Conservation (phyloP, 2,329 filamentous ascomycete species). For the Colletotrichum camelliae region DNA sequence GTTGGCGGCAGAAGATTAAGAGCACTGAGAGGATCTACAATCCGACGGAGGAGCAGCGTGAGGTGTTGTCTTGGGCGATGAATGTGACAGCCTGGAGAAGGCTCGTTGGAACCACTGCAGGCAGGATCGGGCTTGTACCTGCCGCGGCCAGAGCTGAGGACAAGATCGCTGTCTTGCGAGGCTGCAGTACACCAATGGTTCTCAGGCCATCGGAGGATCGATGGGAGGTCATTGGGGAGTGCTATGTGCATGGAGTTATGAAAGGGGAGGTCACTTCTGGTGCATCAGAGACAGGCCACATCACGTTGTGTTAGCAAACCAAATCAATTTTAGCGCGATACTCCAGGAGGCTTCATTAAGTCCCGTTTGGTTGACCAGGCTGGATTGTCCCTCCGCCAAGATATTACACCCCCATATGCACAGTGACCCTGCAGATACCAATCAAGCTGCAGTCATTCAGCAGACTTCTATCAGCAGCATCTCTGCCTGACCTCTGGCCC, state of each 20-base stretch:
- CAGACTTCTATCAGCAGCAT: too few relatives aligned
- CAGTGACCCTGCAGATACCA: not conserved
- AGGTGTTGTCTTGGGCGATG: not conserved
- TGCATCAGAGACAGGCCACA: not conserved
- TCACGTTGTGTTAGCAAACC: not conserved
- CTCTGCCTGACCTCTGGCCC: too few relatives aligned
- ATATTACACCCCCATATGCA: not conserved
- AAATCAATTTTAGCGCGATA: too few relatives aligned
- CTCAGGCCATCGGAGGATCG: not conserved
- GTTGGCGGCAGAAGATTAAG: not conserved
- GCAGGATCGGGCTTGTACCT: not conserved
- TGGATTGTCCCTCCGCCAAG: too few relatives aligned
- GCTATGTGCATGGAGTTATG: not conserved
- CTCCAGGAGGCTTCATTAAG: too few relatives aligned
- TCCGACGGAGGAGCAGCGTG: not conserved
- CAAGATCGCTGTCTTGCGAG: not conserved
- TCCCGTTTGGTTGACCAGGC: not conserved
- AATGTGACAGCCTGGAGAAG: not conserved
- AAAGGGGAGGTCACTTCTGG: not conserved
- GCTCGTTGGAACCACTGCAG: not conserved
- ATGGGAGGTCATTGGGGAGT: not conserved
- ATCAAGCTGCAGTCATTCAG: not conserved
- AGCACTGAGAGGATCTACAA: not conserved
- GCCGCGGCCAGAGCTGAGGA: not conserved
- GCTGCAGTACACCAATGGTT: not conserved